phyloP scores from a whole-genome alignment of 2,329 filamentous ascomycete genomes.

The Xylaria hypoxylon region DNA sequence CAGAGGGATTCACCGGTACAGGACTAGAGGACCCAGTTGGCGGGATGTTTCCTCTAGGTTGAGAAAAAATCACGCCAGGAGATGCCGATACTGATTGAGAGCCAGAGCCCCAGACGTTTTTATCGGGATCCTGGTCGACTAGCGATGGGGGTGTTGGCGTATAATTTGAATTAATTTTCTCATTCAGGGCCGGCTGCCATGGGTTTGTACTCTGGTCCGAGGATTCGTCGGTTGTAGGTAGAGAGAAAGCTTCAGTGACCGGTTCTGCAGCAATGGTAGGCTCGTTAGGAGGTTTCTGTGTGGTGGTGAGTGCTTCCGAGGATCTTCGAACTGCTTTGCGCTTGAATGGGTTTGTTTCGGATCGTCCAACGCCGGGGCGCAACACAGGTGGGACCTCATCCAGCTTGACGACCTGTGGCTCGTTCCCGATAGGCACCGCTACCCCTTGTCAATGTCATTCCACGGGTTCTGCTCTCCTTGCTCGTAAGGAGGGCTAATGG shows the following conservation, averaged over 20 bases:
- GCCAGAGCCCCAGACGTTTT: conserved; percentile 54
- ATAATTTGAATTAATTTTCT: conserved; percentile 43
- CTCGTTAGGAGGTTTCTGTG: conserved; percentile 38
- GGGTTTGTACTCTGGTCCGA: conserved; percentile 56
- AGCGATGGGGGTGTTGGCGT: conserved; percentile 46
- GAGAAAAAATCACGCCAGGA: conserved; percentile 53
- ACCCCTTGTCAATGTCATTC: conserved; percentile 44
- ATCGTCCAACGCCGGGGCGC: conserved; percentile 50
- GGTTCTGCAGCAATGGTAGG: conserved; percentile 42
- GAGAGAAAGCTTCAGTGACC: conserved; percentile 56
- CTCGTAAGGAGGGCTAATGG: conserved; percentile 46
- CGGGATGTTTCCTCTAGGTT: conserved; percentile 53
- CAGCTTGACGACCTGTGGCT: conserved; percentile 37
- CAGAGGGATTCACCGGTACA: conserved; percentile 42
- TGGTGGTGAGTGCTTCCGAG: conserved; percentile 29
- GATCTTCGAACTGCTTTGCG: conserved; percentile 55
- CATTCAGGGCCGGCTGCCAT: conserved; percentile 56
- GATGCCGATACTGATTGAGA: conserved; percentile 50
- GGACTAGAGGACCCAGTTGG: conserved; percentile 46
- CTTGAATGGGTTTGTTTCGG: conserved; percentile 67
- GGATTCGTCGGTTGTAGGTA: conserved; percentile 57
- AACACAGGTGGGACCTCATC: conserved; percentile 51
- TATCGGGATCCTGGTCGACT: conserved; percentile 49
- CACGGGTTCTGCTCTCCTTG: conserved; percentile 54
- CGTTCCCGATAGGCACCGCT: conserved; percentile 24